Evolutionary conservation across 331 rosid species (phyloP).

Genomic region (Telfairia occidentalis): DNA sequence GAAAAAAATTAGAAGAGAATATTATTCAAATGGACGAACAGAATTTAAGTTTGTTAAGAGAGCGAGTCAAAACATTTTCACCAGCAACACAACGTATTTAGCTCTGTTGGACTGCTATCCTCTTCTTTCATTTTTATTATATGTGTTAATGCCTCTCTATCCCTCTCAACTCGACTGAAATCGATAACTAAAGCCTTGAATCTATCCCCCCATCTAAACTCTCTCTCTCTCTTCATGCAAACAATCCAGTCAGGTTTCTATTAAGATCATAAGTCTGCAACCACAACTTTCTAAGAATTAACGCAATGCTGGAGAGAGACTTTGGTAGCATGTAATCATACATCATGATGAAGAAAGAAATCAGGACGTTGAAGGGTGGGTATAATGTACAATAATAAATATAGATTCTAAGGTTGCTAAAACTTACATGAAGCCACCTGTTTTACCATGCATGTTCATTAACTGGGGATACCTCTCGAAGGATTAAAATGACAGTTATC

Average conservation of each 20-base stretch:
- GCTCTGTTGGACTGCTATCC: background rate
- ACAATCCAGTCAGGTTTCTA: background rate
- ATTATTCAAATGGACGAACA: background rate
- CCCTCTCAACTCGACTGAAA: background rate
- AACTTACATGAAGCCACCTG: background rate
- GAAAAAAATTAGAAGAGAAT: background rate
- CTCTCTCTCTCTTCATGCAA: background rate
- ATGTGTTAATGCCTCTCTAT: background rate
- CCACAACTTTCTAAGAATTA: background rate
- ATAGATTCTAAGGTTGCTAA: background rate
- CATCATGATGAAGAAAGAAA: background rate
- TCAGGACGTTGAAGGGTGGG: background rate
- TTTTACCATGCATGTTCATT: background rate
- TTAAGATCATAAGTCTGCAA: background rate
- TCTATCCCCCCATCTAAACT: background rate
- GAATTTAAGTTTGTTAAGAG: background rate
- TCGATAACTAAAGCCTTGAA: background rate
- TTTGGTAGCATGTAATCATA: background rate
- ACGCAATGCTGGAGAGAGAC: background rate
- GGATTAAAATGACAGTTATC: background rate
- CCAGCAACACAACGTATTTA: background rate
- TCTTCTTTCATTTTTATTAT: background rate
- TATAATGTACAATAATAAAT: background rate
- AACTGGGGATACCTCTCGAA: background rate
- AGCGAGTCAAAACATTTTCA: background rate